Base-by-base conservation (phyloP, 1,139 yeast genomes). In the Candida glucosophila region DNA sequence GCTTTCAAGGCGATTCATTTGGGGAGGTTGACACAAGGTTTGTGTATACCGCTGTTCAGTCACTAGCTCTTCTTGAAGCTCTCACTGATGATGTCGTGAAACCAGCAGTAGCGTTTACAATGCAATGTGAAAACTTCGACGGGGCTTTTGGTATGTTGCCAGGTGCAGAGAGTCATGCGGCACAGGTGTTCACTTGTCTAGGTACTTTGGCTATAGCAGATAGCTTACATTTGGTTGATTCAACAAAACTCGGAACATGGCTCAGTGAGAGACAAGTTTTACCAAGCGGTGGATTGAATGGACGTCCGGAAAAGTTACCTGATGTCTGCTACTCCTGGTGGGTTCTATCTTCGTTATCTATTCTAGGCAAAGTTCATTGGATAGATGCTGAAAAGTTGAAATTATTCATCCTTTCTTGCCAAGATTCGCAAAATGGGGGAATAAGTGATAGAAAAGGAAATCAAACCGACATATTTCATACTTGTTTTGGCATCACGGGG, bases 281-380 rank as follows among this genome's bases (percentile, higher is more conserved):
- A 19, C 76, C 77, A 3, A 66, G 67, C 14, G 99, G 99, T 5
- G 99, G 99, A 1, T 62, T 90, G 29, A 90, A 90, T 47, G 99
- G 99, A 0, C 69, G 99, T 25, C 98, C 98, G 0, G 95, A 92
- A 37, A 90, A 90, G 49, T 58, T 88, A 14, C 96, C 97, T 0
- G 99, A 90, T 51, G 95, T 83, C 10, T 90, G 99, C 49, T 90
- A 90, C 48, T 77, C 92, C 44, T 92, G 97, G 97, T 90, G 98
- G 98, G 95, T 86, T 5, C 52, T 88, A 22, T 79, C 95, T 1
- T 70, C 90, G 2, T 55, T 90, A 26, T 70, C 82, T 0, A 78
- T 88, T 28, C 58, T 90, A 14, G 70, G 58, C 0, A 73, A 68
- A 34, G 49, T 74, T 14, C 70, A 79, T 34, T 86, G 95, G 88